phyloP scores from a whole-genome alignment of 2,329 filamentous ascomycete genomes.

The Alternaria brassicae region DNA sequence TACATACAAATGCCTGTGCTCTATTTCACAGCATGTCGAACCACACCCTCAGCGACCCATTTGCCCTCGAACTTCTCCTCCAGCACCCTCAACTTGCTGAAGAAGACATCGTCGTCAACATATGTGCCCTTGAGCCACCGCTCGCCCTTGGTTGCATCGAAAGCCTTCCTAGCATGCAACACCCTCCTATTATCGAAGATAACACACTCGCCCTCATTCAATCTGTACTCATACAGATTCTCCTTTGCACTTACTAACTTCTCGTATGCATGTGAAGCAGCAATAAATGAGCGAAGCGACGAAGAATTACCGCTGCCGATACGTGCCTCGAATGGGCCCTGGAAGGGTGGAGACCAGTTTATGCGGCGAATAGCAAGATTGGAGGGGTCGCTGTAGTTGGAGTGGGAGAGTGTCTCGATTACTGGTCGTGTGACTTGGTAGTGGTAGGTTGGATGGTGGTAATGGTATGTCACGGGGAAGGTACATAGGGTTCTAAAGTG shows the following conservation, averaged over 20 bases:
- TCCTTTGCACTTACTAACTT: conserved; percentile 62
- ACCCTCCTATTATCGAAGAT: conserved; percentile 90
- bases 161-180: conserved; percentile 81
- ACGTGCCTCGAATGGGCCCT: conserved; percentile 60
- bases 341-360: conserved; percentile 83
- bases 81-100: conserved; percentile 56
- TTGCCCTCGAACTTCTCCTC: conserved; percentile 44
- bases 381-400: conserved; percentile 38
- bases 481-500: conserved; percentile 54
- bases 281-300: conserved; percentile 40
- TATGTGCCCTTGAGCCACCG: conserved; percentile 90
- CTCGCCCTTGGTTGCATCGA: conserved; percentile 70
- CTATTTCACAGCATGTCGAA: conserved; percentile 26
- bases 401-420: conserved; percentile 54
- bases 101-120: conserved; percentile 71
- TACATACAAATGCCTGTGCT: not conserved
- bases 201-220: conserved; percentile 84
- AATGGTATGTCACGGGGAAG: conserved; percentile 67
- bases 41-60: conserved; percentile 47
- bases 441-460: conserved; percentile 66
- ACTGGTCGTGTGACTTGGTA: conserved; percentile 68
- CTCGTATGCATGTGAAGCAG: conserved; percentile 64
- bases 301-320: conserved; percentile 40
- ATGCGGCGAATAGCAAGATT: conserved; percentile 53
- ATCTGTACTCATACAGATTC: conserved; percentile 72